Conservation (phyloP, 495 filamentous ascomycete genomes). For the Annulohypoxylon bovei region DNA sequence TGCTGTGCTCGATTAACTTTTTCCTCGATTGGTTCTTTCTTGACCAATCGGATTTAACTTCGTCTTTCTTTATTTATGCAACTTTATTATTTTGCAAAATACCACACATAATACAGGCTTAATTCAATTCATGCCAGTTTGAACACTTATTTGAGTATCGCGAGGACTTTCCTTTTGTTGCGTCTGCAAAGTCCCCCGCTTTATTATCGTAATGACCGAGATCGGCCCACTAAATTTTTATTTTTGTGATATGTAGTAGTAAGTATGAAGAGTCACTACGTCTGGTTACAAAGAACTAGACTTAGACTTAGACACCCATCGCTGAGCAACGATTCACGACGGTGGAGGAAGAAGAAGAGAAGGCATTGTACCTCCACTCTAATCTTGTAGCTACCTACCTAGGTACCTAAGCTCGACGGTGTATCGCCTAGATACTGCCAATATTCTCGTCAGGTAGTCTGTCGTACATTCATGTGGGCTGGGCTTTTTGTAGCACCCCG, state of each 20-base stretch:
- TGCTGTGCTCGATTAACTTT: conserved; percentile 38
- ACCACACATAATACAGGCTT: neutral
- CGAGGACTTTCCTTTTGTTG: conserved; percentile 11
- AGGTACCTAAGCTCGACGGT: neutral
- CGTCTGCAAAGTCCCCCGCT: conserved; percentile 2
- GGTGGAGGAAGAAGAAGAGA: neutral
- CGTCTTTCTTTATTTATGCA: neutral
- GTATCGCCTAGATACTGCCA: neutral
- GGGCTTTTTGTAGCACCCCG: conserved; percentile 12
- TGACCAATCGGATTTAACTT: neutral
- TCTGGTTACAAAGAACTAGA: conserved; percentile 4
- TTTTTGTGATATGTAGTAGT: neutral
- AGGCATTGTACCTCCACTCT: neutral
- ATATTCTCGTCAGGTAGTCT: neutral
- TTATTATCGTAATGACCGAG: conserved; percentile 32
- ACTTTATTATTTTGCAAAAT: neutral
- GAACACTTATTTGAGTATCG: neutral
- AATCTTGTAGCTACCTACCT: neutral
- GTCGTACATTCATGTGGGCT: conserved; percentile 6
- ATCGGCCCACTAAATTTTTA: conserved; percentile 35
- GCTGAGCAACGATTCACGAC: neutral
- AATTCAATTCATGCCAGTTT: neutral
- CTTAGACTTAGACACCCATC: neutral
- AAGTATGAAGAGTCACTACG: neutral
- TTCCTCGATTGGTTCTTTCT: neutral